Evolutionary conservation across 2,329 filamentous ascomycete species (phyloP).

Genomic region (Drechslera avenae): DNA sequence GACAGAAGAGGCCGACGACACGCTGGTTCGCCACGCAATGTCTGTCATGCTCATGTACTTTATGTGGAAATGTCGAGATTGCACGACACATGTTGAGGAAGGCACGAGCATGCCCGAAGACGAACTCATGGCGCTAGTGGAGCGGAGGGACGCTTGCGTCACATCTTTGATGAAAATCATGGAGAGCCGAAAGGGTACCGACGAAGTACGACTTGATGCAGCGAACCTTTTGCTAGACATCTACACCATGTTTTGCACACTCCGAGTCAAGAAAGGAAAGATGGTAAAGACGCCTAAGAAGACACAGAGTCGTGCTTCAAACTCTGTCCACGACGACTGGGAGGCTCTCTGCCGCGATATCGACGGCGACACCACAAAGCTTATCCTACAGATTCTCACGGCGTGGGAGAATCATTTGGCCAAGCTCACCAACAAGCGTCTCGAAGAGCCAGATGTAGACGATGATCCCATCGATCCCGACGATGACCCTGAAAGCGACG

Average conservation of each 20-base stretch:
- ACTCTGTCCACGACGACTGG: conserved; percentile 52
- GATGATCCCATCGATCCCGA: conserved; percentile 73
- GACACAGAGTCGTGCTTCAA: conserved; percentile 25
- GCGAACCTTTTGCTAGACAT: conserved; percentile 81
- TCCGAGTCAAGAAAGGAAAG: conserved; percentile 59
- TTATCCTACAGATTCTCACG: conserved; percentile 78
- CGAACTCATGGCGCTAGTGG: conserved; percentile 63
- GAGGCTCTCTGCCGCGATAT: conserved; percentile 72
- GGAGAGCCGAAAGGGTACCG: conserved; percentile 63
- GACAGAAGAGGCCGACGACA: conserved; percentile 77
- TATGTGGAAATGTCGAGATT: conserved; percentile 81
- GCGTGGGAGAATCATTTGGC: conserved; percentile 71
- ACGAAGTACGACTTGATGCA: conserved; percentile 77
- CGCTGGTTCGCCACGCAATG: conserved; percentile 76
- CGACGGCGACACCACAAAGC: conserved; percentile 63
- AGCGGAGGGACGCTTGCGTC: conserved; percentile 59
- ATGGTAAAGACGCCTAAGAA: conserved; percentile 41
- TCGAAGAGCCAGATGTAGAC: conserved; percentile 62
- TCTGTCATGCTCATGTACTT: conserved; percentile 85
- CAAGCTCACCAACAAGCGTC: conserved; percentile 41
- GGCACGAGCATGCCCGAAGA: conserved; percentile 57
- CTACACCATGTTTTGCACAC: conserved; percentile 76
- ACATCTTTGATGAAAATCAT: conserved; percentile 57
- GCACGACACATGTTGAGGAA: conserved; percentile 45
- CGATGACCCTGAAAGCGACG: conserved; percentile 64